Evolutionary conservation across 257 asterid genomes (phyloP).

Genomic region (Verbena officinalis): DNA sequence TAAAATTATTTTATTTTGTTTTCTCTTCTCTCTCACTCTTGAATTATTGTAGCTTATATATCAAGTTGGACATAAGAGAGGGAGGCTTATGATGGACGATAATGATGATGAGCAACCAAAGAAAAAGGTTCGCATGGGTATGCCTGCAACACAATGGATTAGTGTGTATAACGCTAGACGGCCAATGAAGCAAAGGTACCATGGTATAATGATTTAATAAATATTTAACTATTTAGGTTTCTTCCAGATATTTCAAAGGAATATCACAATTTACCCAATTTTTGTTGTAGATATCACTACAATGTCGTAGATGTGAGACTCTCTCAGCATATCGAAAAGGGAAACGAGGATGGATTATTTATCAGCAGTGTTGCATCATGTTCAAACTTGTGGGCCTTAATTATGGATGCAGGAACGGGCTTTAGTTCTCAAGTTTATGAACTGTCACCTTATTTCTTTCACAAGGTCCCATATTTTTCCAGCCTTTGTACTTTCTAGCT

Average conservation of each 20-base stretch:
- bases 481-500: neutral
- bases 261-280: conserved; percentile 4
- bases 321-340: conserved; percentile 70
- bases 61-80: conserved; percentile 72
- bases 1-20: neutral
- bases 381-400: conserved; percentile 70
- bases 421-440: conserved; percentile 62
- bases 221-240: neutral
- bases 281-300: conserved; percentile 70
- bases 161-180: conserved; percentile 62
- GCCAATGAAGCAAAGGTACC: conserved; percentile 72
- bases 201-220: too few species aligned
- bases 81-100: conserved; percentile 46
- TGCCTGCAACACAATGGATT: conserved; percentile 74
- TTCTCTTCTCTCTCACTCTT: neutral
- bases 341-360: conserved; percentile 69
- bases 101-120: conserved; percentile 64
- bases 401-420: conserved; percentile 87
- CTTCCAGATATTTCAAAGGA: neutral
- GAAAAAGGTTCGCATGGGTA: conserved; percentile 71
- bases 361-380: conserved; percentile 72
- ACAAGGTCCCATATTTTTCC: conserved; percentile 48
- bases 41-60: conserved; percentile 49
- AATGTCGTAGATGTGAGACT: conserved; percentile 61
- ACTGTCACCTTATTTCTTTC: conserved; percentile 64